Evolutionary conservation across 106 monocot species (phyloP).

Genomic region (Acanthochlamys bracteata): DNA sequence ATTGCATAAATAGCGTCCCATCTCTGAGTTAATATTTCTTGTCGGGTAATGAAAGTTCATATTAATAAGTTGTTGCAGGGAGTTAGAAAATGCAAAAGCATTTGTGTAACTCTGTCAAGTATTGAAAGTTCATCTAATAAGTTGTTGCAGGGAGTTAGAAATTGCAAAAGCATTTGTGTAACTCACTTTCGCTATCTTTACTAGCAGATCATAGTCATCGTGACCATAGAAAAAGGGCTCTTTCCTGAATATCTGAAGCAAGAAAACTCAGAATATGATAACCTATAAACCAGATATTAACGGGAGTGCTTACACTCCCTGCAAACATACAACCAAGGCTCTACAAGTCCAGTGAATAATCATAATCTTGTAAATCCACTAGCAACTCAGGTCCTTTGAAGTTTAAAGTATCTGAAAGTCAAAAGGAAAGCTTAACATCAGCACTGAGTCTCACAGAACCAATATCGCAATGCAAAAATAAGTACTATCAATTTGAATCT

Average conservation of each 20-base stretch:
- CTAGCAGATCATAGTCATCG: conserved; percentile 83
- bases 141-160: background rate
- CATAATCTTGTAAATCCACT: conserved; percentile 93
- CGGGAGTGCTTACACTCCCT: conserved; percentile 52
- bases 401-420: conserved; percentile 60
- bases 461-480: too few species aligned
- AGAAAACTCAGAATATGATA: background rate
- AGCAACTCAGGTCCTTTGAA: conserved; percentile 92
- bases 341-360: conserved; percentile 92
- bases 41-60: too few species aligned
- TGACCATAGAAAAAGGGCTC: conserved; percentile 87
- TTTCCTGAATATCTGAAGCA: conserved; percentile 67
- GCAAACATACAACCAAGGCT: conserved; percentile 99
- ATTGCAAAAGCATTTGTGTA: background rate
- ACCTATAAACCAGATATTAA: background rate
- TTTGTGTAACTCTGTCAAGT: too few species aligned
- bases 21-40: too few species aligned
- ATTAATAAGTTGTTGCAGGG: too few species aligned
- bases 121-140: too few species aligned
- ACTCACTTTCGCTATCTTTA: conserved; percentile 80
- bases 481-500: too few species aligned
- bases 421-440: background rate
- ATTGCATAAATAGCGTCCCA: too few species aligned
- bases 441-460: background rate
- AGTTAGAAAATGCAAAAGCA: too few species aligned